A percentile compares a stretch with the other conserved stretches of the same genome.
Conservation (phyloP, 2,329 filamentous ascomycete genomes). For the Penicillium sp. region DNA sequence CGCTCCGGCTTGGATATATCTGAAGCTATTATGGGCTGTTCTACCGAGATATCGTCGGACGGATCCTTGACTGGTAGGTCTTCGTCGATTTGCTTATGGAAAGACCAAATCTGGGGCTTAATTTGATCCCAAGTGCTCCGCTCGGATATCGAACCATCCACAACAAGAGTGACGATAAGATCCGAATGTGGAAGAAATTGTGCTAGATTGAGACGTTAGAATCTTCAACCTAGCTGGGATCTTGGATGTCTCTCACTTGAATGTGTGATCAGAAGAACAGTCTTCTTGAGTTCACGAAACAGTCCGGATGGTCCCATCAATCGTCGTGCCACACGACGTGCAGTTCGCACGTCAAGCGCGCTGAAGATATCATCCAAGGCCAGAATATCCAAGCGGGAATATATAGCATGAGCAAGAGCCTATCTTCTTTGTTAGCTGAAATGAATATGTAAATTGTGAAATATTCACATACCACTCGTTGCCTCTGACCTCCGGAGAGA, state of each 20-base stretch:
- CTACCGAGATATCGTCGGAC: background rate
- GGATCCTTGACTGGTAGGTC: background rate
- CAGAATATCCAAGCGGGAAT: background rate
- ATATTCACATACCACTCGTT: background rate
- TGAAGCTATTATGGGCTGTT: background rate
- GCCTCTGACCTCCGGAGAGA: slow-evolving; percentile 3
- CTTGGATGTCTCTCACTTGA: background rate
- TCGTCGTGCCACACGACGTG: background rate
- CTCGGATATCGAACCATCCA: background rate
- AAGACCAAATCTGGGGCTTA: background rate
- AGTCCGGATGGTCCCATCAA: background rate
- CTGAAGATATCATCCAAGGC: slow-evolving; percentile 10
- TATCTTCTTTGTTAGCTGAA: background rate
- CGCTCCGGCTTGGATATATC: background rate
- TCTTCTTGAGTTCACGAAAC: background rate
- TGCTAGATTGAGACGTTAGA: background rate
- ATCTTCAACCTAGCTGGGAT: background rate
- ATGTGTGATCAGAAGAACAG: background rate
- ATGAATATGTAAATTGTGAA: background rate
- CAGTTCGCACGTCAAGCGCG: background rate
- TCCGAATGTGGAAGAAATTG: background rate
- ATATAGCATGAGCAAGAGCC: slow-evolving; percentile 4
- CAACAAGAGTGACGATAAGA: background rate
- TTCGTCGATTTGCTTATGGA: background rate
- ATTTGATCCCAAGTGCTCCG: background rate